phyloP scores from a whole-genome alignment of 1,139 yeast species.

The Torulaspora globosa region DNA sequence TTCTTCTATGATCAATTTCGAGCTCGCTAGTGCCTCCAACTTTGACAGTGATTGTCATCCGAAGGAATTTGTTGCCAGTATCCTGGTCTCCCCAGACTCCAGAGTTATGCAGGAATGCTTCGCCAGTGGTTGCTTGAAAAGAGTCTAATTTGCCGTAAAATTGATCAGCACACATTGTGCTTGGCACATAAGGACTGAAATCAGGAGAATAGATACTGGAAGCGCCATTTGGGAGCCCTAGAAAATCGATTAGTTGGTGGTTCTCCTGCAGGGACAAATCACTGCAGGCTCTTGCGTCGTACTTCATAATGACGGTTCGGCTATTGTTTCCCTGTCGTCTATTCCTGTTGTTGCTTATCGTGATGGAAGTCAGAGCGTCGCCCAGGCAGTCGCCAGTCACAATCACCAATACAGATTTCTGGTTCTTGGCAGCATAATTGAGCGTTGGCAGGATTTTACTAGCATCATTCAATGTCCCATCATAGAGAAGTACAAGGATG shows the following conservation, averaged over 20 bases:
- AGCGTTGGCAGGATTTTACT: slow-evolving; percentile 31
- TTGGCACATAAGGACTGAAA: slow-evolving; percentile 31
- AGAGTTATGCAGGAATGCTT: slow-evolving; percentile 33
- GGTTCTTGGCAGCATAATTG: slow-evolving; percentile 25
- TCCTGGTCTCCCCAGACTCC: slow-evolving; percentile 12
- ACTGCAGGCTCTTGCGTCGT: slow-evolving; percentile 22
- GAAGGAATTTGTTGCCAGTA: slow-evolving; percentile 16
- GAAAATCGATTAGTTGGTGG: slow-evolving; percentile 24
- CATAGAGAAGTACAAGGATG: slow-evolving; percentile 29
- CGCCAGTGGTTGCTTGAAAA: slow-evolving; percentile 34
- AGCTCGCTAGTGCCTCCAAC: slow-evolving; percentile 33
- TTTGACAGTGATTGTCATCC: slow-evolving; percentile 30
- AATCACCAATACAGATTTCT: slow-evolving; percentile 27
- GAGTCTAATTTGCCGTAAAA: slow-evolving; percentile 33
- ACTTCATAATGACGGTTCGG: slow-evolving; percentile 25
- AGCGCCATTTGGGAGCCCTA: slow-evolving; percentile 30
- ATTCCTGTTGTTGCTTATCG: slow-evolving; percentile 34
- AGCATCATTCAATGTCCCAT: slow-evolving; percentile 31
- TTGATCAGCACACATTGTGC: slow-evolving; percentile 26
- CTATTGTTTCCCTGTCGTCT: slow-evolving; percentile 23
- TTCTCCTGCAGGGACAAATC: slow-evolving; percentile 27
- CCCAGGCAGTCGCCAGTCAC: slow-evolving; percentile 32
- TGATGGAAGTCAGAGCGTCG: slow-evolving; percentile 33
- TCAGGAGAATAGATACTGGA: slow-evolving; percentile 31
- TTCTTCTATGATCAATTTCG: slow-evolving; percentile 33